These are phyloP conservation scores for Fusarium mexicanum DNA, from an alignment of 2,329 filamentous ascomycete genomes.

Conservation along the genomic window DNA sequence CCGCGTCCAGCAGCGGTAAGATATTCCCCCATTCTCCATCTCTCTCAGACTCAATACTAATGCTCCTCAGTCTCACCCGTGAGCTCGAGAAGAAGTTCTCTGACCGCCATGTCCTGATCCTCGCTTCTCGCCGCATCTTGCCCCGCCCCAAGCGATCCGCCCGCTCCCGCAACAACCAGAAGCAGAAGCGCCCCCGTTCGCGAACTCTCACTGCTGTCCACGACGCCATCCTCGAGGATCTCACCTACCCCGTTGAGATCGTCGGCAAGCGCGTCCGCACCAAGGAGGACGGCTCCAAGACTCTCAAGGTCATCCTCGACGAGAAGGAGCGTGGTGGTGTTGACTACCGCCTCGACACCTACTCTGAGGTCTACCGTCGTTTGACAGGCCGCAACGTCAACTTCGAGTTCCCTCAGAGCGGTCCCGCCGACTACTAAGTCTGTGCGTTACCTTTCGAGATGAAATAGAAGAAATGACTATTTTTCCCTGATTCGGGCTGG, in stretches of 20 bases:
- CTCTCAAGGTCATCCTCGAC: conserved; percentile 98
- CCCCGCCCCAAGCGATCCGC: conserved; percentile 98
- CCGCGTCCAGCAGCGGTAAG: conserved; percentile 99
- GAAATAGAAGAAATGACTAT: conserved; percentile 25
- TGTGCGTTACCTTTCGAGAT: conserved; percentile 24
- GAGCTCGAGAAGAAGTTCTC: conserved; percentile 99
- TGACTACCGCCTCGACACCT: conserved; percentile 99
- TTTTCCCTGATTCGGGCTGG: conserved; percentile 38
- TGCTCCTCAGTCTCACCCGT: conserved; percentile 83
- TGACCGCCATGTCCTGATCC: conserved; percentile 99
- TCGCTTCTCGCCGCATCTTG: conserved; percentile 98
- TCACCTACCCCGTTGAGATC: conserved; percentile 99
- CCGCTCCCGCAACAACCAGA: conserved; percentile 95
- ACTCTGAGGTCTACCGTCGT: conserved; percentile 99
- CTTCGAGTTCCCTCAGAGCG: conserved; percentile 97
- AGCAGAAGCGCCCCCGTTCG: conserved; percentile 97
- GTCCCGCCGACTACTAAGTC: conserved; percentile 81
- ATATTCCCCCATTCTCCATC: conserved; percentile 29
- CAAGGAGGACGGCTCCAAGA: conserved; percentile 98
- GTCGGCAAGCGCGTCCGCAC: conserved; percentile 99
- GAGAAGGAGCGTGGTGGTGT: conserved; percentile 99
- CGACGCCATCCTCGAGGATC: conserved; percentile 96
- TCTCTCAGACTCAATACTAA: conserved; percentile 23
- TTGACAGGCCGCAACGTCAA: conserved; percentile 95
- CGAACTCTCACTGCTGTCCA: conserved; percentile 98